Base-by-base conservation (phyloP, 2,329 filamentous ascomycete genomes). In the Aureobasidium namibiae region DNA sequence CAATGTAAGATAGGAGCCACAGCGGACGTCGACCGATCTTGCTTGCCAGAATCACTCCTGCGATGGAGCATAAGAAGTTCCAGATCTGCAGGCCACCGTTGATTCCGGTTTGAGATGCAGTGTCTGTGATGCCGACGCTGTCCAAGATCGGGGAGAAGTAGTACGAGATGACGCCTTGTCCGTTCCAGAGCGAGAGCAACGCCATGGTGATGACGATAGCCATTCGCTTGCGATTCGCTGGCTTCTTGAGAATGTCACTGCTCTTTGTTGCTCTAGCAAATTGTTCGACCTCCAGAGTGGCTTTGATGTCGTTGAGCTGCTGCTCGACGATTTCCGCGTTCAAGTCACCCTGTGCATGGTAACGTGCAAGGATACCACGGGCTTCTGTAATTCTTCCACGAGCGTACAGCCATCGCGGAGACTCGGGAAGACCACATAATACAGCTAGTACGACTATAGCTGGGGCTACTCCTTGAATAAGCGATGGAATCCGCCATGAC, bases 251-350 rank as follows among this genome's bases (percentile, higher is more conserved):
- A 16, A 80, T 26, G 14, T 33, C 33, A 31, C 18, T 21, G 33
- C 36, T 36, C 6, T 61, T 63, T 29, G 48, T 34, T 11, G 21
- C 18, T 4, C 7, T 36, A 29, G 36, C 29, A 2, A 18, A 16
- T 29, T 34, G 13, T 11, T 50, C 48, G 2, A 29, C 48, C 29
- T 50, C 14, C 10, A 50, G 16, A 5, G 29, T 16, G 16, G 33
- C 29, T 4, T 21, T 59, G 68, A 94, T 92, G 64, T 92, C 88
- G 18, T 82, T 75, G 68, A 88, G 75, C 70, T 94, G 89, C 26
- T 76, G 80, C 9, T 73, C 73, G 10, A 92, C 88, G 62, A 88
- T 86, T 0, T 70, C 68, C 52, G 65, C 67, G 61, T 71, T 62
- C 1, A 66, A 65, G 45, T 70, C 65, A 23, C 68, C 69, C 24